These are phyloP conservation scores for Lenwebbia sp. DNA, from an alignment of 345 rosid genomes.

Conservation along the genomic window DNA sequence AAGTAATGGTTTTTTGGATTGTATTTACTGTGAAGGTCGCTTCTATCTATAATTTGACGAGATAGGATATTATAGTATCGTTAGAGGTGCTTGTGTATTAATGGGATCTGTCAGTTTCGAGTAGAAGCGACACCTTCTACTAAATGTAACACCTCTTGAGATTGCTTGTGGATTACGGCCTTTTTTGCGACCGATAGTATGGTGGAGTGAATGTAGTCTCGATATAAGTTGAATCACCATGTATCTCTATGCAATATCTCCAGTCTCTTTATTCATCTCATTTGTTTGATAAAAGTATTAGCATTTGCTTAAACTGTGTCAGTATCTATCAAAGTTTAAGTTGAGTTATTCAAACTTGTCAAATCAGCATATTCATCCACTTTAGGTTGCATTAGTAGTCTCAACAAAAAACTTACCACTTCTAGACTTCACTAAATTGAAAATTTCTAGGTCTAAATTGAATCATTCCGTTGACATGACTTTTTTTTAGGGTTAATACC, in stretches of 20 bases:
- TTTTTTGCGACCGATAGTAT: neutral
- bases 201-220: neutral
- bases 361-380: too few species aligned
- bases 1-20: neutral
- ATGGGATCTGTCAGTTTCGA: neutral
- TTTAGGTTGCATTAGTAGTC: too few species aligned
- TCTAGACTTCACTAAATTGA: too few species aligned
- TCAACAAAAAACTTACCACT: too few species aligned
- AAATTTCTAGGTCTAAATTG: too few species aligned
- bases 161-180: neutral
- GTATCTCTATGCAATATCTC: neutral
- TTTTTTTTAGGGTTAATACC: too few species aligned
- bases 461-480: too few species aligned
- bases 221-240: neutral
- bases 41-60: too few species aligned
- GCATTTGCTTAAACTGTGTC: neutral
- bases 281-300: neutral
- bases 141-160: neutral
- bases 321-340: too few species aligned
- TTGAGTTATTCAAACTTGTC: too few species aligned
- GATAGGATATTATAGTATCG: neutral
- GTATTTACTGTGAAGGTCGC: neutral
- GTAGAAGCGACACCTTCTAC: neutral
- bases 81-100: neutral
- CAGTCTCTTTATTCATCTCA: neutral